A percentile compares a stretch with the other conserved stretches of the same genome.
Conservation (phyloP, 352 stramenopile genomes). For the Phytophthora tubulina region DNA sequence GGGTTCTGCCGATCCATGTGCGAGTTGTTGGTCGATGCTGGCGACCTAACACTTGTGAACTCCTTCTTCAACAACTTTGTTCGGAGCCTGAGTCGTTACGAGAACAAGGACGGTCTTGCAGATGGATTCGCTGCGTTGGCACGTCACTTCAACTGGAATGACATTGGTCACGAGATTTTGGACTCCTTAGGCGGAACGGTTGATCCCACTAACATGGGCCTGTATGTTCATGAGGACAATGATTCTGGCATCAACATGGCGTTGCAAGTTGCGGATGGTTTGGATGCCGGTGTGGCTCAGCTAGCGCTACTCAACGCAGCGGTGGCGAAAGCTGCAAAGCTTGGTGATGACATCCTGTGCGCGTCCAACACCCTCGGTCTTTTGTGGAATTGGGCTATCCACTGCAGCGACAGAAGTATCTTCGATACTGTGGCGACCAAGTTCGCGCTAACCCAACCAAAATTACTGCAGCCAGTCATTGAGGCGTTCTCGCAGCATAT, state of each 20-base stretch:
- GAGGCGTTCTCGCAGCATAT: slow-evolving; percentile 6
- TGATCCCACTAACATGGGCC: background rate
- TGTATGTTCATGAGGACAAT: background rate
- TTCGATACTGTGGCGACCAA: slow-evolving; percentile 10
- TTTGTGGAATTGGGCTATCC: slow-evolving; percentile 16
- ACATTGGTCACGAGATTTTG: slow-evolving; percentile 1
- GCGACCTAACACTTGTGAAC: slow-evolving; percentile 14
- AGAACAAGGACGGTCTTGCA: background rate
- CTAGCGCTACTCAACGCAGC: slow-evolving; percentile 1
- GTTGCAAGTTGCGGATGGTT: slow-evolving; percentile 1
- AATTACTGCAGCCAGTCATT: slow-evolving; percentile 1
- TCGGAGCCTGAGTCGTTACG: background rate
- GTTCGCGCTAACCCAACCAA: slow-evolving; percentile 18
- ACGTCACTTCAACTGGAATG: slow-evolving; percentile 14
- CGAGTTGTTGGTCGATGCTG: slow-evolving; percentile 4
- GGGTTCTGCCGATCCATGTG: slow-evolving; percentile 11
- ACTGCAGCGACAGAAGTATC: background rate
- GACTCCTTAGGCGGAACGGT: background rate
- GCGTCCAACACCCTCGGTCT: background rate
- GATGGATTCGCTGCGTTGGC: background rate
- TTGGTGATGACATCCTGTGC: slow-evolving; percentile 3
- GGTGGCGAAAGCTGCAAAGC: background rate
- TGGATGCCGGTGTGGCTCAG: slow-evolving; percentile 8
- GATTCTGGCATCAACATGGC: slow-evolving; percentile 8
- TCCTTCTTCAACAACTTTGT: slow-evolving; percentile 16